Conservation (phyloP, 1,284 basidiomycete species). For the Taiwanofungus camphoratus region DNA sequence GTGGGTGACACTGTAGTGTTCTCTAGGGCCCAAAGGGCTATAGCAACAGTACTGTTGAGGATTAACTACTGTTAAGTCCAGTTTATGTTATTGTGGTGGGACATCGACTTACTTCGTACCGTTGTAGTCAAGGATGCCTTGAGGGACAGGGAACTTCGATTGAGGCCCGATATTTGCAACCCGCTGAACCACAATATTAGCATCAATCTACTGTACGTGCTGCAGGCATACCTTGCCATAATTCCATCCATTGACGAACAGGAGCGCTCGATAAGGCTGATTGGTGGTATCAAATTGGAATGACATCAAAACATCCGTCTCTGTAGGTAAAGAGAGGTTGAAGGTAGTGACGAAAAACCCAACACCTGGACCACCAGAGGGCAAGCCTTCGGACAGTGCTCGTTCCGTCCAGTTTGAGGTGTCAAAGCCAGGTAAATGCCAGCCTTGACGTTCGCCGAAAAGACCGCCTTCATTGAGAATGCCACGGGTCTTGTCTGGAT, state of each 20-base stretch:
- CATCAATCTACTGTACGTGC: background rate
- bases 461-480: slow-evolving; percentile 78
- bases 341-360: slow-evolving; percentile 79
- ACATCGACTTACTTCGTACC: slow-evolving; percentile 62
- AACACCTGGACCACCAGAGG: slow-evolving; percentile 51
- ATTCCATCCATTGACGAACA: slow-evolving; percentile 86
- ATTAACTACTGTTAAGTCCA: too few relatives aligned
- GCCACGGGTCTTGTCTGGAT: slow-evolving; percentile 63
- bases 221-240: slow-evolving; percentile 65
- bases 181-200: slow-evolving; percentile 16
- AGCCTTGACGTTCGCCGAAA: slow-evolving; percentile 71
- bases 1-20: slow-evolving; percentile 42
- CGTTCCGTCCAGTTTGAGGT: slow-evolving; percentile 53
- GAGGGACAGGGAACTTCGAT: slow-evolving; percentile 70
- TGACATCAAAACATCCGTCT: slow-evolving; percentile 58
- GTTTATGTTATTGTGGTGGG: too few relatives aligned
- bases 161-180: slow-evolving; percentile 49
- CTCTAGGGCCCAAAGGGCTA: slow-evolving; percentile 67
- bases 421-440: slow-evolving; percentile 76
- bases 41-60: slow-evolving; percentile 68
- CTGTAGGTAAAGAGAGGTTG: slow-evolving; percentile 50
- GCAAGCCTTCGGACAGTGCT: slow-evolving; percentile 51
- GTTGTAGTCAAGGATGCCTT: slow-evolving; percentile 67
- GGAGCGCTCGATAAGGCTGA: slow-evolving; percentile 62
- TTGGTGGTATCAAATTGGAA: slow-evolving; percentile 59